Evolutionary conservation across 768 basidiomycete species (phyloP).

Genomic region (Panus rudis): DNA sequence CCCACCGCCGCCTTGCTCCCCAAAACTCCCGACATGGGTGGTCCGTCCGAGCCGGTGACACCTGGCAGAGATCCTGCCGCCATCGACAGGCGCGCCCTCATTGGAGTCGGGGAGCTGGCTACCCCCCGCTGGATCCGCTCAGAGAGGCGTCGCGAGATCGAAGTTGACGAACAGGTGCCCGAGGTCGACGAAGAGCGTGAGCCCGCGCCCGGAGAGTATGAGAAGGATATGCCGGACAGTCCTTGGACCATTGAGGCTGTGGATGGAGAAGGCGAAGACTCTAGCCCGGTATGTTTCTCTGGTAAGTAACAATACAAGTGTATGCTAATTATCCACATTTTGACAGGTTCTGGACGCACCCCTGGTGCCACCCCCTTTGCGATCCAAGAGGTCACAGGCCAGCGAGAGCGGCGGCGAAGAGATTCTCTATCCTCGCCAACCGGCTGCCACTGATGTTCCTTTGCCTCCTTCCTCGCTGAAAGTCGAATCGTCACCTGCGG

Average conservation of each 20-base stretch:
- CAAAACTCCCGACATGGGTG: constrained; percentile 55
- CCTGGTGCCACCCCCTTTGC: constrained; percentile 42
- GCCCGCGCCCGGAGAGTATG: constrained; percentile 21
- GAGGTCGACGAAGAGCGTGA: constrained; percentile 25
- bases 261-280: constrained; percentile 70
- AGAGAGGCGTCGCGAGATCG: constrained; percentile 30
- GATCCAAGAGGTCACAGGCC: constrained; percentile 57
- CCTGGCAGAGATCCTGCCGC: constrained; percentile 70
- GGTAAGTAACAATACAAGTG: neutral
- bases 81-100: constrained; percentile 81
- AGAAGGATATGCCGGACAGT: constrained; percentile 60
- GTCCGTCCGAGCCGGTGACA: constrained; percentile 48
- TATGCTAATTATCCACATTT: neutral
- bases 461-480: constrained; percentile 16
- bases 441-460: constrained; percentile 23
- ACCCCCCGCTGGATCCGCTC: constrained; percentile 88
- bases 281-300: constrained; percentile 47
- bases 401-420: constrained; percentile 89
- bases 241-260: constrained; percentile 88
- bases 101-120: constrained; percentile 92
- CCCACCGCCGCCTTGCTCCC: constrained; percentile 30
- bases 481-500: constrained; percentile 1
- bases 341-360: constrained; percentile 38
- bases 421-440: constrained; percentile 77
- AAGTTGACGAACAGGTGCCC: constrained; percentile 29